Conservation (phyloP, 371 early-diverging fungal species). For the Parasitella parasitica region DNA sequence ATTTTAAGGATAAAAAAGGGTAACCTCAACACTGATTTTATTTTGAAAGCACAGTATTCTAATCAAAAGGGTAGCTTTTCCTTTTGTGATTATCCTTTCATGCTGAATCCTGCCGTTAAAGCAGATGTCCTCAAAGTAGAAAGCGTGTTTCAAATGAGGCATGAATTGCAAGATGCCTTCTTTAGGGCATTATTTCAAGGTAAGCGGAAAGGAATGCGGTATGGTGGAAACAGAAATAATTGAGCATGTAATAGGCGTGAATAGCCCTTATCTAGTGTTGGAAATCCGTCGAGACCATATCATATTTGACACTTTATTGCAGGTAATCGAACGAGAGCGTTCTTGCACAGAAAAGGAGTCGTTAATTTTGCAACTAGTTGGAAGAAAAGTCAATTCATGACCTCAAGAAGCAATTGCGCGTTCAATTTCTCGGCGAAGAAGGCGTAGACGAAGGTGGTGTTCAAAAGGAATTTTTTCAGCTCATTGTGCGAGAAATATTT, state of each 20-base stretch:
- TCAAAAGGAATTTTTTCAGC: constrained; percentile 94
- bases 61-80: constrained; percentile 52
- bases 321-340: constrained; percentile 26
- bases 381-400: constrained; percentile 78
- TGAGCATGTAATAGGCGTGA: constrained; percentile 62
- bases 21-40: constrained; percentile 20
- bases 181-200: constrained; percentile 84
- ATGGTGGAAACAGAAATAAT: not conserved
- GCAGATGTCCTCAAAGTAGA: constrained; percentile 82
- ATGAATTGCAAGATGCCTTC: constrained; percentile 71
- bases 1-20: constrained; percentile 70
- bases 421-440: constrained; percentile 89
- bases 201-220: not conserved
- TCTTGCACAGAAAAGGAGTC: not conserved
- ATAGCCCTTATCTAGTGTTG: constrained; percentile 85
- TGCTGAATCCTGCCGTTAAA: constrained; percentile 77
- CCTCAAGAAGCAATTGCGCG: constrained; percentile 84
- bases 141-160: constrained; percentile 77
- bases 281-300: constrained; percentile 77
- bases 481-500: constrained; percentile 88
- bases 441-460: constrained; percentile 92
- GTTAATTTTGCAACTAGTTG: constrained; percentile 48
- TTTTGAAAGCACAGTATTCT: not conserved
- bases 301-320: constrained; percentile 75
- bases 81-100: constrained; percentile 79